These are phyloP conservation scores for Microdochium paspali DNA, from an alignment of 2,329 filamentous ascomycete species.

Conservation along the genomic window DNA sequence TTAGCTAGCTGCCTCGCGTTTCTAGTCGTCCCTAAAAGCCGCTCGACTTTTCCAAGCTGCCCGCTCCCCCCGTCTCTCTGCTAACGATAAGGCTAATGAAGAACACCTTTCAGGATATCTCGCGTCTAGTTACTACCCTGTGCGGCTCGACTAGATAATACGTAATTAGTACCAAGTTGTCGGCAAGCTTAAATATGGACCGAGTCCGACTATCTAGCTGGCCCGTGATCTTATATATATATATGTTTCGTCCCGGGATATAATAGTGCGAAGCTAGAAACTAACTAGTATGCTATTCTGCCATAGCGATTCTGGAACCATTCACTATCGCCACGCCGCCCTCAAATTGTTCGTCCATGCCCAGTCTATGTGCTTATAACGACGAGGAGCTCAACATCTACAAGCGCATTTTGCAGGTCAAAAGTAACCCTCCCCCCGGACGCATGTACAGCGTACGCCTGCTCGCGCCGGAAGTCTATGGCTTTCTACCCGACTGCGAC, in stretches of 20 bases:
- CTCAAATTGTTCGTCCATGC: slow-evolving; percentile 21
- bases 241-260: background rate
- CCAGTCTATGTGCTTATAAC: slow-evolving; percentile 8
- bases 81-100: slow-evolving; percentile 3
- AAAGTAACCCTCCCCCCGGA: no score
- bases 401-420: no score
- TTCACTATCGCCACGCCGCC: slow-evolving; percentile 18
- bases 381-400: slow-evolving; percentile 31
- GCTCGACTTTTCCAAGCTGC: background rate
- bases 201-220: slow-evolving; percentile 12
- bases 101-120: slow-evolving; percentile 3
- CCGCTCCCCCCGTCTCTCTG: background rate
- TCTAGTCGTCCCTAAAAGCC: background rate
- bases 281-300: background rate
- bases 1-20: no score
- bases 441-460: no score
- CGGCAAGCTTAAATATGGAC: slow-evolving; percentile 12
- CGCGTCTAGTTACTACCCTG: slow-evolving; percentile 4
- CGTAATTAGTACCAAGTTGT: slow-evolving; percentile 11
- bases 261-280: background rate
- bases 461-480: no score
- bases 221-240: slow-evolving; percentile 9
- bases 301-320: slow-evolving; percentile 2
- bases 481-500: no score
- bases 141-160: slow-evolving; percentile 5